These are phyloP conservation scores for Coemansia biformis DNA, from an alignment of 192 early-diverging fungal genomes.

Conservation along the genomic window DNA sequence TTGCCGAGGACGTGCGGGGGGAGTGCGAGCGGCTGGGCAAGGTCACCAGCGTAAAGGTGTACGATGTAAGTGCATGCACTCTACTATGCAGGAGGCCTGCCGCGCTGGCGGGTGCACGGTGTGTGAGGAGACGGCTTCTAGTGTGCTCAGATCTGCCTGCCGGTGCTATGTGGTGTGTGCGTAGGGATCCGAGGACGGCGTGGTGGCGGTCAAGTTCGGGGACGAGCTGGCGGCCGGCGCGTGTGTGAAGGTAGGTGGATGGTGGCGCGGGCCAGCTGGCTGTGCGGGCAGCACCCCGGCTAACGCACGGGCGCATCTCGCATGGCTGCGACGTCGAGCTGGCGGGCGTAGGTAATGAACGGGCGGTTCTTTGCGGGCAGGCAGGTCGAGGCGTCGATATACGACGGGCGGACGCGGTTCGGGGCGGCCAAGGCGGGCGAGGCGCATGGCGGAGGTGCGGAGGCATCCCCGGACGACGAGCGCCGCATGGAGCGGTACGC, in stretches of 20 bases:
- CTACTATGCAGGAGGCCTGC: background rate
- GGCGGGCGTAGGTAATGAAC: slow-evolving; percentile 85
- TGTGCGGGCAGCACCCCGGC: no score
- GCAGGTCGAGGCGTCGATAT: slow-evolving; percentile 68
- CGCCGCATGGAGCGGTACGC: slow-evolving; percentile 81
- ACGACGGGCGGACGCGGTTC: slow-evolving; percentile 80
- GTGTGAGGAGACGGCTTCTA: no score
- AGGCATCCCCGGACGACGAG: slow-evolving; percentile 60
- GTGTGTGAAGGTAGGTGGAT: slow-evolving; percentile 70
- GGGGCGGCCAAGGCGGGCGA: slow-evolving; percentile 18
- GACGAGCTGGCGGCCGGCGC: slow-evolving; percentile 68
- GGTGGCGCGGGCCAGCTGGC: background rate
- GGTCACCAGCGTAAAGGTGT: slow-evolving; percentile 90
- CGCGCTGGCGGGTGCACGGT: background rate
- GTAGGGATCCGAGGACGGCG: slow-evolving; percentile 71
- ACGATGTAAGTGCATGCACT: slow-evolving; percentile 64
- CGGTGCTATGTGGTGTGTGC: background rate
- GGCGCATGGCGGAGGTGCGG: background rate
- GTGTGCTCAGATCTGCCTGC: no score
- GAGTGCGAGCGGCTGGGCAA: slow-evolving; percentile 93
- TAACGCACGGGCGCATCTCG: no score
- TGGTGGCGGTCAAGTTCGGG: slow-evolving; percentile 85
- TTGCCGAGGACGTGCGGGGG: slow-evolving; percentile 87
- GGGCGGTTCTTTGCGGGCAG: slow-evolving; percentile 86
- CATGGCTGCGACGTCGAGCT: no score